A percentile compares a stretch with the other conserved stretches of the same genome.
Evolutionary conservation across 352 stramenopile genomes (phyloP).

Genomic region (Phytophthora kernoviae): DNA sequence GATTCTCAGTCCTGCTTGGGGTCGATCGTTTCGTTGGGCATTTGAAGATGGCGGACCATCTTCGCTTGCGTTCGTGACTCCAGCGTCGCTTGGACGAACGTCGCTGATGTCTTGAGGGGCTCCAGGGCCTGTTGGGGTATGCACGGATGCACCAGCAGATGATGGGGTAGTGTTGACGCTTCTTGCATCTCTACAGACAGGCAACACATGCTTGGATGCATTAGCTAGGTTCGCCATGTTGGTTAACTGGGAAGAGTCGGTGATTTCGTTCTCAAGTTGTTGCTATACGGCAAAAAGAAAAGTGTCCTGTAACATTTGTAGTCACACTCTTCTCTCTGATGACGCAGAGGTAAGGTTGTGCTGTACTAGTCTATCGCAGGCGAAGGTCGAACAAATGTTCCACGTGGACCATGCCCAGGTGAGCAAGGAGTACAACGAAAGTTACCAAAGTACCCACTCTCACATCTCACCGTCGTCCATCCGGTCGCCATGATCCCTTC

Average conservation of each 20-base stretch:
- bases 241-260: background rate
- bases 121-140: no score
- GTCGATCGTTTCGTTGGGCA: background rate
- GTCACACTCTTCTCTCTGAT: no score
- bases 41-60: background rate
- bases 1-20: background rate
- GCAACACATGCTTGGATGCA: background rate
- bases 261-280: background rate
- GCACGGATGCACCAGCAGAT: no score
- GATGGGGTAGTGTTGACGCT: background rate
- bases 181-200: background rate
- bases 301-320: no score
- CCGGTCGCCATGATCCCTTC: slow-evolving; percentile 5
- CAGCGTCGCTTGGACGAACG: background rate
- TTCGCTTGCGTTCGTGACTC: background rate
- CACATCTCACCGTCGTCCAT: no score
- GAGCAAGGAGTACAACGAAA: no score
- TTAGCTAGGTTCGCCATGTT: background rate
- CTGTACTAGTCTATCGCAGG: no score
- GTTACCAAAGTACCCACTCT: no score
- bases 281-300: background rate
- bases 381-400: no score
- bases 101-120: no score
- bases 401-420: no score
- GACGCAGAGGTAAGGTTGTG: no score